Conservation (phyloP, 768 basidiomycete species). For the Goffeauzyma gilvescens region DNA sequence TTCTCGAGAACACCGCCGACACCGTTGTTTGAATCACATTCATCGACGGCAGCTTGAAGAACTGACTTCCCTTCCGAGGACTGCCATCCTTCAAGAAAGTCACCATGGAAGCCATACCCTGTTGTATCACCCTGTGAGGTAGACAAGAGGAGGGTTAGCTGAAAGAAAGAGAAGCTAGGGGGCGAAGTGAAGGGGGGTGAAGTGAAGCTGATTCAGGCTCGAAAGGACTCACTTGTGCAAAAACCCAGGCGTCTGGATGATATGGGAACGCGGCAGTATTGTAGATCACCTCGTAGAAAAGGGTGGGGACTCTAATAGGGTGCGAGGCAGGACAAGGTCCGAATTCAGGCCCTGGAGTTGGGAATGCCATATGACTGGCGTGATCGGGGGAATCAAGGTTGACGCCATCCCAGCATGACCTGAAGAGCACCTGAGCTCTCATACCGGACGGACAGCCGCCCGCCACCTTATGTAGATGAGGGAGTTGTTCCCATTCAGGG, state of each 20-base stretch:
- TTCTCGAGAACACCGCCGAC: constrained; percentile 20
- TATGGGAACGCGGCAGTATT: no score
- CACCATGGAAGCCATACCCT: constrained; percentile 28
- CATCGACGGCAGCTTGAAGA: constrained; percentile 28
- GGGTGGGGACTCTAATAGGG: constrained; percentile 16
- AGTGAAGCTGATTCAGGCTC: no score
- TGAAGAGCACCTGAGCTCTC: constrained; percentile 33
- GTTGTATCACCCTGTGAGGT: constrained; percentile 32
- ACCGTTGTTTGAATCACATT: constrained; percentile 20
- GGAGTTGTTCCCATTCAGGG: constrained; percentile 23
- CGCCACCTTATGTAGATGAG: no score
- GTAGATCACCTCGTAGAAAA: constrained; percentile 34
- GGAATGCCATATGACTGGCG: constrained; percentile 32
- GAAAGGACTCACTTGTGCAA: constrained; percentile 10
- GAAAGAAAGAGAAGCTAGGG: constrained; percentile 25
- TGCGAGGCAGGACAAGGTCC: constrained; percentile 29
- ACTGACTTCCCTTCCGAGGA: constrained; percentile 20
- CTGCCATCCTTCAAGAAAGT: constrained; percentile 33
- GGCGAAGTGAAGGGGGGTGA: neutral
- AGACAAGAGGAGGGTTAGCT: no score
- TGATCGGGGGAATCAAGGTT: constrained; percentile 31
- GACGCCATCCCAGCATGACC: constrained; percentile 33
- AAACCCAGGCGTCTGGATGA: no score
- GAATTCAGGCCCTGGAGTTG: constrained; percentile 25
- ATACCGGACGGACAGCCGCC: constrained; percentile 32